These are phyloP conservation scores for Glutinoglossum americanum DNA, from an alignment of 495 filamentous ascomycete genomes.

Conservation along the genomic window DNA sequence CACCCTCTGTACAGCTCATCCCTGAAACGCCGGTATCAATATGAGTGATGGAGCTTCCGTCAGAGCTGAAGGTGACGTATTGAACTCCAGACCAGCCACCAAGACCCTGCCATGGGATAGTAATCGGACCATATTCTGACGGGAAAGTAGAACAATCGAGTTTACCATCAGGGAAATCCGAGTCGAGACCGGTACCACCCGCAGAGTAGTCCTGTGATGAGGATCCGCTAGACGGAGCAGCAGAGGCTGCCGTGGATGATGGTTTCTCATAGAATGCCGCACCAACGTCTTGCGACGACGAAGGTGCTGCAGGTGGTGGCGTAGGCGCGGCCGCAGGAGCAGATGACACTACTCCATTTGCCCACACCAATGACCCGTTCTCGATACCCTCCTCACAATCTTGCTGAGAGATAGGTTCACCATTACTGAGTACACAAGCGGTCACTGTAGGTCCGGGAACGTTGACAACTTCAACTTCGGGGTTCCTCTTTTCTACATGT, in stretches of 20 bases:
- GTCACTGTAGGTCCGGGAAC: slow-evolving; percentile 12
- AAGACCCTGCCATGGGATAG: slow-evolving; percentile 42
- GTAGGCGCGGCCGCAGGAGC: not conserved
- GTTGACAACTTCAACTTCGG: slow-evolving; percentile 11
- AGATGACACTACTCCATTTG: slow-evolving; percentile 7
- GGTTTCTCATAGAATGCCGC: not conserved
- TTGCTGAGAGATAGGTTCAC: slow-evolving; percentile 13
- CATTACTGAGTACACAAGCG: not conserved
- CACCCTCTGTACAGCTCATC: slow-evolving; percentile 33
- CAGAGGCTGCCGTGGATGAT: not conserved
- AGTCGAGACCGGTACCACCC: slow-evolving; percentile 26
- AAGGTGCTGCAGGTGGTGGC: not conserved
- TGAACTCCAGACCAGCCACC: slow-evolving; percentile 73
- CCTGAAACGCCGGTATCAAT: slow-evolving; percentile 38
- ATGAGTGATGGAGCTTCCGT: slow-evolving; percentile 25
- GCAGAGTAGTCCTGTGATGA: not conserved
- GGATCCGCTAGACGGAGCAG: not conserved
- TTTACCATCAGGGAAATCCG: slow-evolving; percentile 57
- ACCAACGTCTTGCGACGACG: not conserved
- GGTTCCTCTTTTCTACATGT: slow-evolving; percentile 3
- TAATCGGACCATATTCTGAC: slow-evolving; percentile 57
- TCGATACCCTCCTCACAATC: slow-evolving; percentile 16
- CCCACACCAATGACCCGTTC: slow-evolving; percentile 18
- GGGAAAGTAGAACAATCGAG: slow-evolving; percentile 57
- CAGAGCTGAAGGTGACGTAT: slow-evolving; percentile 19